Percentiles rank a stretch among this genome's conserved stretches.
Evolutionary conservation across 805 yeast genomes (phyloP).

Genomic region (Ogataea siamensis): DNA sequence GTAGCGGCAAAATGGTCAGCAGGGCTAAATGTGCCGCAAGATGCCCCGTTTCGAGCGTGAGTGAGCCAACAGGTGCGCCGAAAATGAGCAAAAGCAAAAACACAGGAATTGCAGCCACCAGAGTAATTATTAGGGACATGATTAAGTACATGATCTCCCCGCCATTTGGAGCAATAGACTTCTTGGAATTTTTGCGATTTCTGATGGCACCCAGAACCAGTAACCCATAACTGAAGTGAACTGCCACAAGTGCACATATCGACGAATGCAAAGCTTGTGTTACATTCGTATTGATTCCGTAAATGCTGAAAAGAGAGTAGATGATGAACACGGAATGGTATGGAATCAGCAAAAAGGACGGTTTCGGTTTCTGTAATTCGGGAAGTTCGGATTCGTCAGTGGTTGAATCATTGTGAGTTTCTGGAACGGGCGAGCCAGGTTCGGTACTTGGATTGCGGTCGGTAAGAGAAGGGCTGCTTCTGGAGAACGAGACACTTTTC

Average conservation of each 20-base stretch:
- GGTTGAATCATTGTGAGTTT: neutral
- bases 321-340: conserved; percentile 30
- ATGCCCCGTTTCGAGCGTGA: conserved; percentile 52
- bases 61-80: conserved; percentile 75
- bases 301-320: conserved; percentile 32
- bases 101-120: conserved; percentile 38
- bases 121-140: conserved; percentile 34
- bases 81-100: conserved; percentile 51
- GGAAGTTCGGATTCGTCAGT: neutral
- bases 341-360: conserved; percentile 29
- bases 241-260: conserved; percentile 33
- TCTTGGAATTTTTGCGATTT: conserved; percentile 20
- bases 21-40: conserved; percentile 61
- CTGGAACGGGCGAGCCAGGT: neutral
- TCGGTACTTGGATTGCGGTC: conserved; percentile 2
- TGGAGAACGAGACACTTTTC: conserved; percentile 32
- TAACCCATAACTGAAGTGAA: conserved; percentile 37
- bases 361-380: conserved; percentile 17
- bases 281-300: conserved; percentile 32
- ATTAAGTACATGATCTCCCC: conserved; percentile 28
- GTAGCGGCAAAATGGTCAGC: conserved; percentile 62
- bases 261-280: conserved; percentile 26
- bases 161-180: conserved; percentile 12
- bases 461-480: conserved; percentile 21
- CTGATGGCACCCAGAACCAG: conserved; percentile 35